A percentile compares a stretch with the other conserved stretches of the same genome.
Conservation (phyloP, 2,329 filamentous ascomycete species). For the Monosporascus sp. region DNA sequence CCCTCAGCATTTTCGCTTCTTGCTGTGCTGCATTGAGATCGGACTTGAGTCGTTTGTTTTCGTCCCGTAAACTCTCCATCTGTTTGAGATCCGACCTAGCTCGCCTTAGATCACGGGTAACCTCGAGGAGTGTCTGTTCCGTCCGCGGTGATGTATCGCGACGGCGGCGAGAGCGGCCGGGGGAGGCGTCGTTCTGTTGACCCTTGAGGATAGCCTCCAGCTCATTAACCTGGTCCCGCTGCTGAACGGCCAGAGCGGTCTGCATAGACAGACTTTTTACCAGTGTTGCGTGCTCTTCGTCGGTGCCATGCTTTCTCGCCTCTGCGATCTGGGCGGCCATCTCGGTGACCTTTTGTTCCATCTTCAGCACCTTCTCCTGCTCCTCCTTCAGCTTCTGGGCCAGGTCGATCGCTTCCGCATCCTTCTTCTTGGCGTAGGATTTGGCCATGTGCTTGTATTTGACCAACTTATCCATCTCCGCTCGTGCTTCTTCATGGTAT, state of each 20-base stretch:
- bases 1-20: constrained; percentile 31
- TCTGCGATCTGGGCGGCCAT: constrained; percentile 51
- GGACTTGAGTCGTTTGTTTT: constrained; percentile 46
- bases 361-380: constrained; percentile 55
- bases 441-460: constrained; percentile 76
- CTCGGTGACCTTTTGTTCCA: constrained; percentile 58
- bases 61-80: constrained; percentile 43
- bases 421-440: constrained; percentile 72
- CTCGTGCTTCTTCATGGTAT: constrained; percentile 66
- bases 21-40: constrained; percentile 44
- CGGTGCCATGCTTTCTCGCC: constrained; percentile 30
- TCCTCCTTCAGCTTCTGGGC: constrained; percentile 62
- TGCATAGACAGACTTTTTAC: constrained; percentile 51
- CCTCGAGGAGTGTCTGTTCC: constrained; percentile 46
- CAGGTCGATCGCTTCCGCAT: constrained; percentile 62
- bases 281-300: constrained; percentile 41
- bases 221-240: constrained; percentile 54
- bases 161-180: constrained; percentile 24
- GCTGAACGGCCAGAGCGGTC: constrained; percentile 51
- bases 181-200: constrained; percentile 29
- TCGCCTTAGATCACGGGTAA: constrained; percentile 47
- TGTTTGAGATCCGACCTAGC: constrained; percentile 50
- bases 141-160: constrained; percentile 42
- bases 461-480: constrained; percentile 71
- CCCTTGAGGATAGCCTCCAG: constrained; percentile 47